Evolutionary conservation across 768 basidiomycete genomes (phyloP), one percentile per base, ranked within the genome.

Genomic region (Lyophyllum semitale): DNA sequence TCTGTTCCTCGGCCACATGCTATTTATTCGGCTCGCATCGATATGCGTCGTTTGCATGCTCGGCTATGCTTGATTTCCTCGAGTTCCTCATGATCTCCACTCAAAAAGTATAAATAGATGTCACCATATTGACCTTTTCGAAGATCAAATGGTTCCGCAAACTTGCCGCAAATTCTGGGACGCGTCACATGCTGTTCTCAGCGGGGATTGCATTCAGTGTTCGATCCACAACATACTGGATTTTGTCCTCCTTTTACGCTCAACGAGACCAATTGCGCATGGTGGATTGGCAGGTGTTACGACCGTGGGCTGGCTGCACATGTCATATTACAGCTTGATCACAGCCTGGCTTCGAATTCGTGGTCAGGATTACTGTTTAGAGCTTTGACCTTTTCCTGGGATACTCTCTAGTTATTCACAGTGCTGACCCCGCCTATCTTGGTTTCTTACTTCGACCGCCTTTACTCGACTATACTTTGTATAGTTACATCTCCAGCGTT

Each of bases 261-360:
- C 69, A 96, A 99, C 69, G 95, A 98, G 73, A 95, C 93, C 32
- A 98, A 98, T 75, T 82, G 93, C 25, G 95, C 95, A 7, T 99
- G 96, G 96, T 99, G 97, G 97, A 96, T 95, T 29, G 95, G 95
- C 44, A 80, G 87, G 67, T 98, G 97, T 97, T 96, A 95, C 70
- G 95, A 95, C 41, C 88, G 95, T 48, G 94, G 94, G 4, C 82
- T 99, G 23, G 95, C 95, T 40, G 66, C 84, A 4, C 88, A 93
- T 68, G 94, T 89, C 40, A 91, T 96, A 85, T 95, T n/a, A n/a
- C n/a, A n/a, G n/a, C n/a, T n/a, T n/a, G n/a, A n/a, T n/a, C 93
- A n/a, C 97, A 98, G 69, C 96, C 96, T 48, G 93, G 90, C 26
- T 89, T 97, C 67, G 97, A 98, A 77, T 98, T 93, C 64, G 75